These are phyloP conservation scores for Cyberlindnera maritima DNA, from an alignment of 805 yeast species.

Conservation along the genomic window DNA sequence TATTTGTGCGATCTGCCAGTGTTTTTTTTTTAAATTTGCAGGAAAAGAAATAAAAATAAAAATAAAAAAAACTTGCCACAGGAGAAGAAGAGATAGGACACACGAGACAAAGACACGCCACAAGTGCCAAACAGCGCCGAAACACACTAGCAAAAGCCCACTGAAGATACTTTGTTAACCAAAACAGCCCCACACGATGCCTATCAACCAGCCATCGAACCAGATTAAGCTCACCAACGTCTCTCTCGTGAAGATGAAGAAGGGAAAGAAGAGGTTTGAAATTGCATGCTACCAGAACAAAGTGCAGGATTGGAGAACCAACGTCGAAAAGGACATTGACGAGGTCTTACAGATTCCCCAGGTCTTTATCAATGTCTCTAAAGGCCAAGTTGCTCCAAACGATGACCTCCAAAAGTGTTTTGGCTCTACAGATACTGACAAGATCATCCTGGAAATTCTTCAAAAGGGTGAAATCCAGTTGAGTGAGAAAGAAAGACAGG, in stretches of 20 bases:
- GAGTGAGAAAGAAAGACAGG: conserved; percentile 87
- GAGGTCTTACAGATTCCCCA: conserved; percentile 97
- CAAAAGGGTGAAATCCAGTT: conserved; percentile 92
- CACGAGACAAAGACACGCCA: too few relatives aligned
- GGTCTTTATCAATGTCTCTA: conserved; percentile 87
- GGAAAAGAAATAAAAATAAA: background rate
- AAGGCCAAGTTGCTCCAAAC: conserved; percentile 88
- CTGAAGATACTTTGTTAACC: too few relatives aligned
- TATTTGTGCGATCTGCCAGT: background rate
- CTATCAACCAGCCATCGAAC: conserved; percentile 82
- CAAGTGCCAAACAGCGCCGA: too few relatives aligned
- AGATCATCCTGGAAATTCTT: conserved; percentile 76
- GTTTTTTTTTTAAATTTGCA: background rate
- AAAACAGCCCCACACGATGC: conserved; percentile 33
- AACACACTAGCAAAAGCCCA: too few relatives aligned
- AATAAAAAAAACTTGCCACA: background rate
- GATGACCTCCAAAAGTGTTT: conserved; percentile 76
- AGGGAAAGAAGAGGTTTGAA: conserved; percentile 89
- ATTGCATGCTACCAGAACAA: conserved; percentile 96
- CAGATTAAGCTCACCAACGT: conserved; percentile 93
- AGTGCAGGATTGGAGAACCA: conserved; percentile 90
- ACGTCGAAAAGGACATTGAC: conserved; percentile 88
- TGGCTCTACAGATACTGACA: conserved; percentile 71
- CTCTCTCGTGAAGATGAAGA: conserved; percentile 85
- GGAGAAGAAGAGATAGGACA: background rate